These are phyloP conservation scores for Colletotrichum coccodes DNA, from an alignment of 2,329 filamentous ascomycete species.

Conservation along the genomic window DNA sequence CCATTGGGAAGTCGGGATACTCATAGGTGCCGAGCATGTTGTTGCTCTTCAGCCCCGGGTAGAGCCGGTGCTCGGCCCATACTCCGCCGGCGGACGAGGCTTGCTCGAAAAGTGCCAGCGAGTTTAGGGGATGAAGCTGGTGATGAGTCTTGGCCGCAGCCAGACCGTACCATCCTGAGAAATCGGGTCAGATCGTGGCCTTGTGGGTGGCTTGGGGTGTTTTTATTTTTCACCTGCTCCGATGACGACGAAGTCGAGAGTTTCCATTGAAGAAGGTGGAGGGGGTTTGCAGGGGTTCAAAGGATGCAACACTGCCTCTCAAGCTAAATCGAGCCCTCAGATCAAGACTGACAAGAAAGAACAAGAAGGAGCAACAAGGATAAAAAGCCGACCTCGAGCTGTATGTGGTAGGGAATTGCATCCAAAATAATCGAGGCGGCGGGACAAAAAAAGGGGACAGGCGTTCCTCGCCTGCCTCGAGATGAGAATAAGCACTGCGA, in stretches of 20 bases:
- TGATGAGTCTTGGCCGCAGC: constrained; percentile 70
- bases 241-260: constrained; percentile 58
- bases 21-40: constrained; percentile 80
- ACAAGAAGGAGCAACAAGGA: neutral
- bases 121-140: constrained; percentile 65
- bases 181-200: neutral
- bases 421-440: neutral
- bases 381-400: no score
- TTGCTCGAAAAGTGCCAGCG: constrained; percentile 67
- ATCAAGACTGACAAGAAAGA: neutral
- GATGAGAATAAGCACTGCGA: neutral
- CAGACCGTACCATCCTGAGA: constrained; percentile 63
- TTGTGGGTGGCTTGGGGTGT: neutral
- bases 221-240: constrained; percentile 59
- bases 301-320: neutral
- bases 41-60: constrained; percentile 77
- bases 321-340: neutral
- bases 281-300: neutral
- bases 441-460: neutral
- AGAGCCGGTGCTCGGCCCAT: constrained; percentile 75
- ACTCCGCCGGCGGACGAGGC: constrained; percentile 71
- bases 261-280: constrained; percentile 48
- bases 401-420: no score
- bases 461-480: neutral
- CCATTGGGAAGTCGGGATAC: constrained; percentile 79